Percentiles rank a stretch among this genome's conserved stretches.
These are phyloP conservation scores for Magnaporthales sp. DNA, from an alignment of 2,329 filamentous ascomycete genomes.

Conservation along the genomic window DNA sequence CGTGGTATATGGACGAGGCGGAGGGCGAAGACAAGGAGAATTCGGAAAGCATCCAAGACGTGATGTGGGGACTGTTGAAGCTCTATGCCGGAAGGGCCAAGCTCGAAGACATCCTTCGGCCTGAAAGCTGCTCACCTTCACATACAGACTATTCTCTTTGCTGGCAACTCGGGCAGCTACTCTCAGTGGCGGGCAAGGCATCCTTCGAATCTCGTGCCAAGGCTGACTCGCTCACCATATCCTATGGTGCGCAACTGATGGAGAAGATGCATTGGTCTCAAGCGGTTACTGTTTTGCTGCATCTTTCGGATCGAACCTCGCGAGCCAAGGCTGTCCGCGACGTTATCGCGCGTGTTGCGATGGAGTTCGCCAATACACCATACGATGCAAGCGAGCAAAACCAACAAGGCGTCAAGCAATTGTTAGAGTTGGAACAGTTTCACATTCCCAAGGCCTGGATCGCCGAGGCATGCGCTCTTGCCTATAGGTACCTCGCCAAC, in stretches of 20 bases:
- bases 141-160: constrained; percentile 67
- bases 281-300: constrained; percentile 69
- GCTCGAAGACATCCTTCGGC: constrained; percentile 64
- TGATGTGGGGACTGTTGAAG: constrained; percentile 81
- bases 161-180: constrained; percentile 75
- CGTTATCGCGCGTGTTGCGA: constrained; percentile 49
- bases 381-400: not conserved
- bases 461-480: constrained; percentile 1
- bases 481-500: constrained; percentile 1
- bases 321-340: constrained; percentile 63
- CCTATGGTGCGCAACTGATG: constrained; percentile 11
- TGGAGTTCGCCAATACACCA: not conserved
- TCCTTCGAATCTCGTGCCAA: constrained; percentile 60
- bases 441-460: constrained; percentile 4
- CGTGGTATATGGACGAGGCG: constrained; percentile 58
- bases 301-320: constrained; percentile 55
- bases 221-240: constrained; percentile 46
- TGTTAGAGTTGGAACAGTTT: not conserved
- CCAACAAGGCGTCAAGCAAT: constrained; percentile 3
- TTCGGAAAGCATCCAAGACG: constrained; percentile 54
- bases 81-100: constrained; percentile 58
- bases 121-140: constrained; percentile 68
- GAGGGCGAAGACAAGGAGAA: constrained; percentile 47
- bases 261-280: constrained; percentile 58
- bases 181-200: constrained; percentile 40